Base-by-base conservation (phyloP, 2,329 filamentous ascomycete genomes). In the Cytospora mali region DNA sequence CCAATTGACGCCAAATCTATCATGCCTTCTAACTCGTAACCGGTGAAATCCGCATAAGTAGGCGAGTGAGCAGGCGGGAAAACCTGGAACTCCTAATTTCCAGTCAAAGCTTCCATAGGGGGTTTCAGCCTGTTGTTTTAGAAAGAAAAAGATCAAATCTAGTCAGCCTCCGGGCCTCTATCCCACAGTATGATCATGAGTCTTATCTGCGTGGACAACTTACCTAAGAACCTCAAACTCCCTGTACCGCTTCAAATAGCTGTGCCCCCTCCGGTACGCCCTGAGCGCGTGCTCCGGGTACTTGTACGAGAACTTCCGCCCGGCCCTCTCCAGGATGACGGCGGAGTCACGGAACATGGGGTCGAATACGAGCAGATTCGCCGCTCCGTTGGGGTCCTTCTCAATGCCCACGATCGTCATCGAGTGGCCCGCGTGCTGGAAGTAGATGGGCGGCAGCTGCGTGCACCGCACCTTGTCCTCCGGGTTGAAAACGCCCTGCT, bases 361-460 rank as follows among this genome's bases (percentile, higher is more conserved):
- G 72, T 98, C 93, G 72, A 97, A 96, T 14, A 97, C 90, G 0
- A 98, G 79, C 21, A 98, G 78, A 68, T 91, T 90, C 57, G 81
- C 78, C 21, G 80, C 78, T 28, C 90, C 90, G 64, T 89, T 82
- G 35, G 76, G 79, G 29, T 82, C 84, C 67, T 84, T 85, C 75
- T 97, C 93, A 28, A 96, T 81, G 0, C 94, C 94, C 60, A 98
- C 81, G 57, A 98, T 92, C 0, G 92, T 96, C 79, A 97, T 81
- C 1, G 93, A 97, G 74, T 98, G 94, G 3, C 93, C 92, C 67
- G 87, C 86, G 69, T 95, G 91, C 72, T 98, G 94, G 66, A 97
- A 87, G 75, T 97, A 98, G 48, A 98, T 88, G 0, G 95, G 93
- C 46, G 94, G 88, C 9, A 94, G 78, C 16, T 81, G 75, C 0